Conservation (phyloP, 1,284 basidiomycete species). For the Irpex sp. region DNA sequence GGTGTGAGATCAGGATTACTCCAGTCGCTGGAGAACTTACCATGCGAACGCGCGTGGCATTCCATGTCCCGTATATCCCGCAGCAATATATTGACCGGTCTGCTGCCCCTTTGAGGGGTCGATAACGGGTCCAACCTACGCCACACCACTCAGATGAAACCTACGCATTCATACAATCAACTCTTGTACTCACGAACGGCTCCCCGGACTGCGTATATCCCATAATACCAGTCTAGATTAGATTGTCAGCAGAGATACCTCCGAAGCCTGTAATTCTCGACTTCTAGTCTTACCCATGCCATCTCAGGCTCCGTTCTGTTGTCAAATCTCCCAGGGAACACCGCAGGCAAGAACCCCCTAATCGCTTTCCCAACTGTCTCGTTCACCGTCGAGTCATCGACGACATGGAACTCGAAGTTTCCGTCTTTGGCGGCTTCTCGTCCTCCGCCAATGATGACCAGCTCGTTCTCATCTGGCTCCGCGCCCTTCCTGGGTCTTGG, state of each 20-base stretch:
- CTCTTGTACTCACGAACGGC: constrained; percentile 53
- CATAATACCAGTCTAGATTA: constrained; percentile 72
- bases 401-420: constrained; percentile 45
- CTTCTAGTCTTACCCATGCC: constrained; percentile 60
- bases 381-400: constrained; percentile 59
- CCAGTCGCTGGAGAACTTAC: constrained; percentile 31
- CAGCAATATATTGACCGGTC: constrained; percentile 66
- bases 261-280: not conserved
- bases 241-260: too few species aligned
- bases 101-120: constrained; percentile 25
- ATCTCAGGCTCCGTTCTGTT: constrained; percentile 47
- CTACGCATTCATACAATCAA: not conserved
- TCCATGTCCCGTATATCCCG: constrained; percentile 74
- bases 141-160: not conserved
- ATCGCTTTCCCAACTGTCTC: constrained; percentile 42
- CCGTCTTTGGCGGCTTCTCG: constrained; percentile 38
- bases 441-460: constrained; percentile 75
- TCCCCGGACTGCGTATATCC: constrained; percentile 60
- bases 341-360: constrained; percentile 49
- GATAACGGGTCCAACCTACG: constrained; percentile 61
- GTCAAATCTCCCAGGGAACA: constrained; percentile 54
- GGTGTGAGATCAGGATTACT: not conserved
- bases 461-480: constrained; percentile 29
- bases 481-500: constrained; percentile 36
- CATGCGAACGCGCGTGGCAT: constrained; percentile 76